Evolutionary conservation across 257 asterid species (phyloP).

Genomic region (Solanum lycopersicoides): DNA sequence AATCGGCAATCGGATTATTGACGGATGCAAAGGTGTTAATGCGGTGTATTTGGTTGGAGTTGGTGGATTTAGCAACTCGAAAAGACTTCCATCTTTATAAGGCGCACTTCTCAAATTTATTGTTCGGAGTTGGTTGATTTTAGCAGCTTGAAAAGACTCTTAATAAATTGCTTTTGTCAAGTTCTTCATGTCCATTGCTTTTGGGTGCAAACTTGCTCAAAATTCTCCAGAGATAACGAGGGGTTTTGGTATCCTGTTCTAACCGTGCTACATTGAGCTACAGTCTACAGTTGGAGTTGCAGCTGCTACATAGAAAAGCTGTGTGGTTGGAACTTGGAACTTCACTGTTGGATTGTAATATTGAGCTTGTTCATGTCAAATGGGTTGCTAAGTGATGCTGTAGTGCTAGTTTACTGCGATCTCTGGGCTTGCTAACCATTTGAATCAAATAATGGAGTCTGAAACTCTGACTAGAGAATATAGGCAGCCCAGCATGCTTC

Average conservation of each 20-base stretch:
- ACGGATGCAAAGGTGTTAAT: not conserved
- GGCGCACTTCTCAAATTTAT: not conserved
- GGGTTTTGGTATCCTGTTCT: not conserved
- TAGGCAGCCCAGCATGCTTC: slow-evolving; percentile 27
- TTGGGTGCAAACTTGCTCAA: not conserved
- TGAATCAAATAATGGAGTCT: slow-evolving; percentile 35
- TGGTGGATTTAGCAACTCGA: not conserved
- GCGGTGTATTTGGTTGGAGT: not conserved
- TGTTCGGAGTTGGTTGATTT: not conserved
- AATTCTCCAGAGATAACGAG: not conserved
- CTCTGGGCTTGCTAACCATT: slow-evolving; percentile 11
- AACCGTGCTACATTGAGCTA: not conserved
- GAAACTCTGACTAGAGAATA: slow-evolving; percentile 23
- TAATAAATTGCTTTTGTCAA: not conserved
- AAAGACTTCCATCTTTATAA: not conserved
- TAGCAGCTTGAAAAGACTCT: not conserved
- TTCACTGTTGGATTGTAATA: slow-evolving; percentile 11
- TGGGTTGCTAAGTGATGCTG: slow-evolving; percentile 13
- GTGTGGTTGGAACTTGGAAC: slow-evolving; percentile 2
- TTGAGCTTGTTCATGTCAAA: slow-evolving; percentile 6
- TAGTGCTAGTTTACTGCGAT: slow-evolving; percentile 9
- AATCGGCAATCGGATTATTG: not conserved
- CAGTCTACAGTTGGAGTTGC: not conserved
- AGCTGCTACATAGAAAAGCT: not conserved
- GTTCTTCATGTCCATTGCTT: not conserved